Conservation (phyloP, 345 rosid species). For the Mangifera indica region DNA sequence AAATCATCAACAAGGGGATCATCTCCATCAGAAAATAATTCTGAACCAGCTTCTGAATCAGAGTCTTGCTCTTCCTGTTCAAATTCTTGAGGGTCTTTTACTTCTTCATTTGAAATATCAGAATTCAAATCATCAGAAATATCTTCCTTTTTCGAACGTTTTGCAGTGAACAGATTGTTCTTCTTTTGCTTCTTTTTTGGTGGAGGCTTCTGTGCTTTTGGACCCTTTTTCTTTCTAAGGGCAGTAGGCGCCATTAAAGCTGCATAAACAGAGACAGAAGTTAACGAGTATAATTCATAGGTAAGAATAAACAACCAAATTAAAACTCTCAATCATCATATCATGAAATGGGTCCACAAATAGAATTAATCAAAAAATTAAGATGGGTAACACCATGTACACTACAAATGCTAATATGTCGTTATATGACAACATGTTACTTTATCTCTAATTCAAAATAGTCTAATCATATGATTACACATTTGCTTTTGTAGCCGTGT, state of each 20-base stretch:
- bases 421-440: too few species aligned
- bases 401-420: too few species aligned
- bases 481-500: too few species aligned
- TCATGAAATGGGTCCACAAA: too few species aligned
- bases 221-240: slow-evolving; percentile 51
- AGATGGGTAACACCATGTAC: too few species aligned
- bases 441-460: too few species aligned
- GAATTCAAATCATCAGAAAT: slow-evolving; percentile 48
- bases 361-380: too few species aligned
- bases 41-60: slow-evolving; percentile 49
- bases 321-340: background rate
- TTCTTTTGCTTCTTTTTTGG: slow-evolving; percentile 57
- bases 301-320: background rate
- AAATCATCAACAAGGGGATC: slow-evolving; percentile 62
- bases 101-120: slow-evolving; percentile 39
- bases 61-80: slow-evolving; percentile 40
- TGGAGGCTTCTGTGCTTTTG: slow-evolving; percentile 35
- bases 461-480: too few species aligned
- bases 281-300: background rate
- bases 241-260: slow-evolving; percentile 43
- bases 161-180: slow-evolving; percentile 37
- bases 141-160: slow-evolving; percentile 34
- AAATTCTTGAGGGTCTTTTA: slow-evolving; percentile 36
- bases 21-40: slow-evolving; percentile 49
- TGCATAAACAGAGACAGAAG: slow-evolving; percentile 1